phyloP scores from a whole-genome alignment of 2,329 filamentous ascomycete genomes.

The Laburnicola sp. region DNA sequence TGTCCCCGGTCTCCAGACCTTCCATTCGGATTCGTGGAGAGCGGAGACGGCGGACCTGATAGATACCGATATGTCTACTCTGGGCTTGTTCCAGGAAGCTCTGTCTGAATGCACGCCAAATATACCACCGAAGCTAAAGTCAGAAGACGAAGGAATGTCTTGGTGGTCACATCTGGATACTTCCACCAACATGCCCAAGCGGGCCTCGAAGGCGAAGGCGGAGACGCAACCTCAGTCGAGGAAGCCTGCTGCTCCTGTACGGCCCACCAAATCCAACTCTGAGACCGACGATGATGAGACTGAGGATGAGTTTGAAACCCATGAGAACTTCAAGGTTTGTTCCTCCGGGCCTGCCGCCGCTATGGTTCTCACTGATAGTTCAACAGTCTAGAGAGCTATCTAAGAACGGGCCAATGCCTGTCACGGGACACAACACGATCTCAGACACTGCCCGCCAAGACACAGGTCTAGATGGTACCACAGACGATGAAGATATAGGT shows the following conservation, averaged over 20 bases:
- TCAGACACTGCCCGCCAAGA: background rate
- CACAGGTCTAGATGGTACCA: constrained; percentile 21
- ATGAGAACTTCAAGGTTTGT: constrained; percentile 36
- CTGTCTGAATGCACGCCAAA: constrained; percentile 30
- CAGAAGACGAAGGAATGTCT: constrained; percentile 12
- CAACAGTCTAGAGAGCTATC: constrained; percentile 16
- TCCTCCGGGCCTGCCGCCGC: no score
- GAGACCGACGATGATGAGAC: constrained; percentile 35
- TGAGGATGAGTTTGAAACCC: constrained; percentile 44
- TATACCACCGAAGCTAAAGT: constrained; percentile 30
- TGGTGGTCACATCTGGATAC: constrained; percentile 31
- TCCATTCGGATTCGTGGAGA: constrained; percentile 55
- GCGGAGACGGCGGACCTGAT: constrained; percentile 29
- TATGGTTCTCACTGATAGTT: constrained; percentile 1
- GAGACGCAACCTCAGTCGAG: constrained; percentile 5
- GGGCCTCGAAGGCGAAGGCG: constrained; percentile 13
- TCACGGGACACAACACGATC: background rate
- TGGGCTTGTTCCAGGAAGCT: constrained; percentile 41
- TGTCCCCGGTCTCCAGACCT: constrained; percentile 59
- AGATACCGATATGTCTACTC: constrained; percentile 28
- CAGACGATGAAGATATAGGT: constrained; percentile 39
- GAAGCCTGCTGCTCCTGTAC: constrained; percentile 6
- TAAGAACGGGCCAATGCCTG: background rate
- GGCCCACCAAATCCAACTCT: constrained; percentile 6
- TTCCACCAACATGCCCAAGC: constrained; percentile 13